Base-by-base conservation (phyloP, 2,329 filamentous ascomycete genomes). In the Aspergillus ibericus region DNA sequence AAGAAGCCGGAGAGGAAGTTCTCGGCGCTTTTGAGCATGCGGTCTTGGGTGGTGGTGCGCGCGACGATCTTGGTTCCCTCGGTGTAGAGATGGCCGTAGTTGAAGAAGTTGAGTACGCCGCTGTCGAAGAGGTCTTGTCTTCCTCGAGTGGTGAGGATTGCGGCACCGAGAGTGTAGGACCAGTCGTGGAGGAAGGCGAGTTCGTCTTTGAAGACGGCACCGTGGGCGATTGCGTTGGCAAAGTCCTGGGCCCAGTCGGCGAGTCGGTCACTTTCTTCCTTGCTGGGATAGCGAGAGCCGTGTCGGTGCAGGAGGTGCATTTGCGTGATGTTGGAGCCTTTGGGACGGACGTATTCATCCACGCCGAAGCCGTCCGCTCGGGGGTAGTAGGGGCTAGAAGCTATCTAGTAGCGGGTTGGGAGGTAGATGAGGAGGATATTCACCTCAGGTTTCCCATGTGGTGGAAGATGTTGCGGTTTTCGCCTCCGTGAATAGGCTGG, bases 1-100 rank as follows among this genome's bases (percentile, higher is more conserved):
- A 92, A 92, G 77, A 92, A 92, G 0, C 90, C 90, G 5, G 89
- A 87, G 69, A 92, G 77, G 74, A 91, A 92, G 72, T 92, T 89
- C 72, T 92, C 89, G 3, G 89, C 89, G 38, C 83, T 88, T 71
- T 92, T 87, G 20, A 89, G 78, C 89, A 92, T 92, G 22, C 90
- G 85, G 69, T 90, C 86, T 70, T 92, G 88, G 1, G 89, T 90
- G 0, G 89, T 91, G 1, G 88, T 91, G 27, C 89, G 82, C 15
- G 86, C 88, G 58, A 92, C 84, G 59, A 92, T 86, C 75, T 90
- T 92, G 73, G 82, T 87, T 56, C 84, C 82, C 5, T 89, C 85
- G 65, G 91, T 88, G 67, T 91, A 91, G 20, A 92, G 76, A 60
- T 84, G 81, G 6, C 84, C 85, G 67, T 91, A 91, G 77, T 88